Evolutionary conservation across 2,329 filamentous ascomycete genomes (phyloP).

Genomic region (Penicillium griseofulvum): DNA sequence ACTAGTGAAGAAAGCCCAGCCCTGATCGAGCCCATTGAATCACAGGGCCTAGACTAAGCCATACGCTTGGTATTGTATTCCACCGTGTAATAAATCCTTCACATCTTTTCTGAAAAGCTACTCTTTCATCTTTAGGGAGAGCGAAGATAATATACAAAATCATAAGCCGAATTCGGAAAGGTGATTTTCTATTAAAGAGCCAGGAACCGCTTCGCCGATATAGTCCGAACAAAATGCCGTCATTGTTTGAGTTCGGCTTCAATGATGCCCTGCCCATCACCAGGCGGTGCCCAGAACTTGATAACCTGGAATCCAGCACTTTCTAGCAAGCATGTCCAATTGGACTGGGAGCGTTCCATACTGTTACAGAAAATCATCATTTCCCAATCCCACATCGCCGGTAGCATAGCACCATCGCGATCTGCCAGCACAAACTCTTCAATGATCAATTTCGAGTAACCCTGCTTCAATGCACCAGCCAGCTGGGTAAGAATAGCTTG

Average conservation of each 20-base stretch:
- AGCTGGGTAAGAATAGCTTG: constrained; percentile 32
- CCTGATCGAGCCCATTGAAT: no score
- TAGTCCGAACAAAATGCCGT: background rate
- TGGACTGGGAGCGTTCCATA: constrained; percentile 32
- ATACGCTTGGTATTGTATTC: no score
- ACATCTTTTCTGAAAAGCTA: background rate
- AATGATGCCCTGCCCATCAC: constrained; percentile 7
- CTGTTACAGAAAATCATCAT: constrained; percentile 36
- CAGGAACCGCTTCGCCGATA: background rate
- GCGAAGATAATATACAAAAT: background rate
- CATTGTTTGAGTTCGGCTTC: constrained; percentile 7
- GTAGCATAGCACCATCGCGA: constrained; percentile 22
- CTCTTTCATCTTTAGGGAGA: background rate
- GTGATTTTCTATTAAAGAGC: background rate
- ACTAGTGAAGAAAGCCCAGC: no score
- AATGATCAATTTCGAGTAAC: constrained; percentile 41
- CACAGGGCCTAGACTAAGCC: no score
- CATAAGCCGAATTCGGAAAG: no score
- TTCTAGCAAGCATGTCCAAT: constrained; percentile 35
- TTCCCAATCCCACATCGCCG: constrained; percentile 27
- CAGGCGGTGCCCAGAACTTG: constrained; percentile 10
- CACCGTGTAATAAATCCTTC: no score
- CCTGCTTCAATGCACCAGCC: constrained; percentile 28
- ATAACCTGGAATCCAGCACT: constrained; percentile 34
- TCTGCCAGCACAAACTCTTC: constrained; percentile 42